phyloP scores from a whole-genome alignment of 768 basidiomycete genomes.

The Termitomyces sp. region DNA sequence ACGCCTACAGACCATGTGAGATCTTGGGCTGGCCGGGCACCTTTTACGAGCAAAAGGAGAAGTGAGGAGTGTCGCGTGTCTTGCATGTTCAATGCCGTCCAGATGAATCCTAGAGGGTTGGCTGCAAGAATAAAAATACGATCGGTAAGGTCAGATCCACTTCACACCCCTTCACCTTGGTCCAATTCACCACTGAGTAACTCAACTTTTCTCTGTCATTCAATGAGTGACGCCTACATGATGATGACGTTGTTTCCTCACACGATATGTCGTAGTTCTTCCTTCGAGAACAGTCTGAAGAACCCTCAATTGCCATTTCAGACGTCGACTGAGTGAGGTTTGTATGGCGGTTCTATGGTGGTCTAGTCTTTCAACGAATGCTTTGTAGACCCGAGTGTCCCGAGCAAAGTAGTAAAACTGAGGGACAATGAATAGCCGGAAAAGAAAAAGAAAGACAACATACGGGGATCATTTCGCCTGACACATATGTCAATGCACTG shows the following conservation, averaged over 20 bases:
- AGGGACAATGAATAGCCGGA: not conserved
- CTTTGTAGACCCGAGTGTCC: constrained; percentile 81
- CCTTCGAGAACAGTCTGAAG: constrained; percentile 65
- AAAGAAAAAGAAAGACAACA: constrained; percentile 17
- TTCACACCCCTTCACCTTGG: constrained; percentile 50
- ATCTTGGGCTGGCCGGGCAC: constrained; percentile 65
- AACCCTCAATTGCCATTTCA: constrained; percentile 70
- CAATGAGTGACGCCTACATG: constrained; percentile 4
- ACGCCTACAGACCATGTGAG: constrained; percentile 64
- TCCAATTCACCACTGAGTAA: constrained; percentile 61
- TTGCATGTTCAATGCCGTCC: not conserved
- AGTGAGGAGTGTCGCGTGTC: not conserved
- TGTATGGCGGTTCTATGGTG: constrained; percentile 44
- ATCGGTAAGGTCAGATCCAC: constrained; percentile 4
- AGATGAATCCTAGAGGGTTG: constrained; percentile 10
- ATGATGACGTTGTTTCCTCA: constrained; percentile 27
- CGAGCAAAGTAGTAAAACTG: constrained; percentile 93
- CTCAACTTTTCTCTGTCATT: constrained; percentile 58
- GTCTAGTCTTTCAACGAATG: constrained; percentile 52
- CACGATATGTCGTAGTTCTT: constrained; percentile 61
- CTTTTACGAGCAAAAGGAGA: constrained; percentile 61
- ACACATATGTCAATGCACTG: constrained; percentile 52
- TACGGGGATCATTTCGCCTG: constrained; percentile 72
- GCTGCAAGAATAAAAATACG: constrained; percentile 12
- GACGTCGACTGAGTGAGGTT: constrained; percentile 44